Evolutionary conservation across 108 stramenopile genomes (phyloP).

Genomic region (Fistulifera pelliculosa): DNA sequence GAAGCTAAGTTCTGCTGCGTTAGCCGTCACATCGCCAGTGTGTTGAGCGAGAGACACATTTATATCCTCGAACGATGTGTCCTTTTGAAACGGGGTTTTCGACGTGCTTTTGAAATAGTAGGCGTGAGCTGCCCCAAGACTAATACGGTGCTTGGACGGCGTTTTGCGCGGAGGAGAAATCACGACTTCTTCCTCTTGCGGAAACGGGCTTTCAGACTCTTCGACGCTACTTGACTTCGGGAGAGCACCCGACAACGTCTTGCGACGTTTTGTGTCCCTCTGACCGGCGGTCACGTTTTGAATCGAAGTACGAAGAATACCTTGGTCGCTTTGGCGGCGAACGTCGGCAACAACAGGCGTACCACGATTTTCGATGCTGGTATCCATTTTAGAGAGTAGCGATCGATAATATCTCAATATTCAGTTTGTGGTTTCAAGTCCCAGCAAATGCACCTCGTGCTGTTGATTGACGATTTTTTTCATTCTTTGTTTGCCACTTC

Average conservation of each 20-base stretch:
- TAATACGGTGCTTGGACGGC: constrained; percentile 23
- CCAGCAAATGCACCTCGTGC: too few species aligned
- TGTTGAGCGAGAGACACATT: background rate
- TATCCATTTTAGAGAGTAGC: too few species aligned
- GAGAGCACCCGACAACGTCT: too few species aligned
- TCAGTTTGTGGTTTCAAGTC: too few species aligned
- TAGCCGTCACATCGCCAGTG: background rate
- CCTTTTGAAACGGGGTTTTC: constrained; percentile 19
- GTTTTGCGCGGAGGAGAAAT: constrained; percentile 5
- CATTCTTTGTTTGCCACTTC: too few species aligned
- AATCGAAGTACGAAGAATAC: background rate
- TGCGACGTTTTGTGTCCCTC: too few species aligned
- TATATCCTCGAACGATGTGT: background rate
- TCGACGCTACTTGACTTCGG: too few species aligned
- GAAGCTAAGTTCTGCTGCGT: constrained; percentile 21
- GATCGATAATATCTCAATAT: too few species aligned
- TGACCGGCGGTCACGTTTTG: too few species aligned
- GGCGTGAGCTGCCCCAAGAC: constrained; percentile 27
- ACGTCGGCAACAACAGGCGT: too few species aligned
- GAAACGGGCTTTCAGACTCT: background rate
- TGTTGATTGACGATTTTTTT: too few species aligned
- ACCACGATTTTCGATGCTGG: too few species aligned
- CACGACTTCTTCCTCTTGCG: background rate
- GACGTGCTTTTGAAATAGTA: constrained; percentile 42
- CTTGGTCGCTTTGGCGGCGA: constrained; percentile 2